A percentile compares a stretch with the other conserved stretches of the same genome.
phyloP scores from a whole-genome alignment of 2,329 filamentous ascomycete species.

The Beauveria sp. region DNA sequence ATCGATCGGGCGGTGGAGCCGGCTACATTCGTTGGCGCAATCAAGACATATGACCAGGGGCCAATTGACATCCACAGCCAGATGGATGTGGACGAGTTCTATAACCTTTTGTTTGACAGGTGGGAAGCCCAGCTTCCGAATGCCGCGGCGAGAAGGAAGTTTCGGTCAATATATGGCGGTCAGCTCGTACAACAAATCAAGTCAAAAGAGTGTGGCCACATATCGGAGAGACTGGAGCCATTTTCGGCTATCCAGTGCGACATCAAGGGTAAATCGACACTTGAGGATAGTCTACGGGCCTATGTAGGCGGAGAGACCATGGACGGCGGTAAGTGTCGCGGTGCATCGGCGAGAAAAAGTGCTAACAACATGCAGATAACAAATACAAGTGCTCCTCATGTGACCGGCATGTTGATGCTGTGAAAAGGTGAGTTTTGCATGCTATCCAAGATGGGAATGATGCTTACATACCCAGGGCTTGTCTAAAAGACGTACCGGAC shows the following conservation, averaged over 20 bases:
- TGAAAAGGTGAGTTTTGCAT: slow-evolving; percentile 59
- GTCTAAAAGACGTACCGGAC: slow-evolving; percentile 85
- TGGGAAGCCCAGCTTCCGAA: slow-evolving; percentile 76
- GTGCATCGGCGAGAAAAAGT: slow-evolving; percentile 16
- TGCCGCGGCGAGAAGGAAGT: slow-evolving; percentile 58
- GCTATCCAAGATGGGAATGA: slow-evolving; percentile 9
- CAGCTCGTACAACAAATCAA: slow-evolving; percentile 91
- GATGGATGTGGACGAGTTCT: slow-evolving; percentile 98
- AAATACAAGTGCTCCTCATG: slow-evolving; percentile 96
- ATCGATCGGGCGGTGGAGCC: slow-evolving; percentile 69
- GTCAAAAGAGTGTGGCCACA: slow-evolving; percentile 87
- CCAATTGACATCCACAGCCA: slow-evolving; percentile 81
- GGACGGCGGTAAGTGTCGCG: slow-evolving; percentile 61
- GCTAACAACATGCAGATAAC: slow-evolving; percentile 54
- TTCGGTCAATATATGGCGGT: slow-evolving; percentile 83
- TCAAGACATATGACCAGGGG: slow-evolving; percentile 75
- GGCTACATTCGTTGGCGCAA: slow-evolving; percentile 60
- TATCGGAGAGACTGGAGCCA: slow-evolving; percentile 82
- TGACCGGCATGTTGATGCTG: slow-evolving; percentile 81
- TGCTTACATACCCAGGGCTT: slow-evolving; percentile 51
- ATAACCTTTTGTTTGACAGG: slow-evolving; percentile 84
- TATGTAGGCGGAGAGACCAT: slow-evolving; percentile 95
- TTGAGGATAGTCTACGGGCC: slow-evolving; percentile 85
- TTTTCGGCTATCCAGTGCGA: slow-evolving; percentile 95
- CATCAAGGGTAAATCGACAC: slow-evolving; percentile 79